Base-by-base conservation (phyloP, 176 grass and related monocot species). In the Alopecurus myosuroides region DNA sequence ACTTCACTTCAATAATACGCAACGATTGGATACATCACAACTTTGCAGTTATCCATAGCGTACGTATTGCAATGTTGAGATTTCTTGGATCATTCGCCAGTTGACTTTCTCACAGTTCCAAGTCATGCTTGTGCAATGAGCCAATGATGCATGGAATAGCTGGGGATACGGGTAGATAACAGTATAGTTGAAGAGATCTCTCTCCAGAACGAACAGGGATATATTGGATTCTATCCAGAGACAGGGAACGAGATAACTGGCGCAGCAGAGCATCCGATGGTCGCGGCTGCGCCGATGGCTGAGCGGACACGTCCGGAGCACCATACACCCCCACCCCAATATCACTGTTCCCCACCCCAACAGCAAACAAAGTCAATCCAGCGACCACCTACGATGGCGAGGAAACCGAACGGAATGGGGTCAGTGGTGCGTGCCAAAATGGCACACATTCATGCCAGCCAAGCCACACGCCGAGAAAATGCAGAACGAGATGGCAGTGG, bases 221-320 rank as follows among this genome's bases (percentile, higher is more conserved):
- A 7, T 25, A 18, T 45, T 19, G 62, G 64, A 65, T 80, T 77
- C 20, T 62, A 42, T 51, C 35, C 79, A 35, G 74, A 72, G 79
- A 90, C 84, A 83, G 79, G 35, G 42, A 7, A 66, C 73, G 55
- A 11, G 65, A 78, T 78, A 36, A 19, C 73, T 7, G 79, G 63
- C 52, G 72, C 73, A n/a, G 63, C 64, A 45, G 88, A 71, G 84
- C 84, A 78, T 86, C 88, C 84, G 52, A 85, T 76, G 87, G 70
- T 68, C 37, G 67, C 65, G 48, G 19, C 60, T 60, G 39, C 41
- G 39, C 36, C n/a, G 44, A 8, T 65, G 39, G 81, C 75, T 19
- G 37, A 35, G 81, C 76, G 20, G 66, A 10, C 76, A 51, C 53
- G 65, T 40, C 42, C 77, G 34, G 18, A 66, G 11, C 61, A 50